Evolutionary conservation across 352 stramenopile genomes (phyloP), one percentile per base, ranked within the genome.

Genomic region (Phytopythium oedochilum): DNA sequence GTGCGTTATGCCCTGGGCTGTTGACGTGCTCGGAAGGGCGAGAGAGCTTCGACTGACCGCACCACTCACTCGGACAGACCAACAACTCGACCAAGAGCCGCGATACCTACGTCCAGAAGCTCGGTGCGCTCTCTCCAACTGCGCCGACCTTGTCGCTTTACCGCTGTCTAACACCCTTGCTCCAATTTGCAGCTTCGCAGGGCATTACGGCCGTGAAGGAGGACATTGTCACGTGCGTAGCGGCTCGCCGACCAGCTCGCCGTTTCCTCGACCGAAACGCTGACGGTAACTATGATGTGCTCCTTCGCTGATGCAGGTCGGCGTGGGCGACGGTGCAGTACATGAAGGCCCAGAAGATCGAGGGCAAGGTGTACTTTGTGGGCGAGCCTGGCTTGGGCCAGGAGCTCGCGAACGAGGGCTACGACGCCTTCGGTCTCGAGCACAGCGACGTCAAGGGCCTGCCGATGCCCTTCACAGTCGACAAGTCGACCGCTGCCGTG

Each of bases 71-170:
- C 10, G 10, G 11, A 11, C 53, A 94, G 83, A 94, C 83, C 36
- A 92, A 94, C 68, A 94, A 94, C 69, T 88, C 83, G 40, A 92
- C 81, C 57, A 94, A 87, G 64, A 88, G 70, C 55, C 70, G 83
- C 57, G 79, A 87, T 31, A 77, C 77, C 15, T 92, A 91, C 67
- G 79, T 94, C 47, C 86, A 89, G 67, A 92, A 92, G 59, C 74
- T 94, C n/a, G 80, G 83, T 92, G 35, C 53, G 51, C 2, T 48
- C 3, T 1, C 14, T n/a, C n/a, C n/a, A n/a, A n/a, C n/a, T n/a
- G n/a, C n/a, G n/a, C n/a, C n/a, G n/a, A n/a, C n/a, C n/a, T n/a
- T n/a, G n/a, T n/a, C n/a, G n/a, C n/a, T n/a, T n/a, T n/a, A n/a
- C n/a, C n/a, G n/a, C n/a, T 42, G 26, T 51, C 23, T 53, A 55